These are phyloP conservation scores for Emericellopsis terricola DNA, from an alignment of 495 filamentous ascomycete species.

Conservation along the genomic window DNA sequence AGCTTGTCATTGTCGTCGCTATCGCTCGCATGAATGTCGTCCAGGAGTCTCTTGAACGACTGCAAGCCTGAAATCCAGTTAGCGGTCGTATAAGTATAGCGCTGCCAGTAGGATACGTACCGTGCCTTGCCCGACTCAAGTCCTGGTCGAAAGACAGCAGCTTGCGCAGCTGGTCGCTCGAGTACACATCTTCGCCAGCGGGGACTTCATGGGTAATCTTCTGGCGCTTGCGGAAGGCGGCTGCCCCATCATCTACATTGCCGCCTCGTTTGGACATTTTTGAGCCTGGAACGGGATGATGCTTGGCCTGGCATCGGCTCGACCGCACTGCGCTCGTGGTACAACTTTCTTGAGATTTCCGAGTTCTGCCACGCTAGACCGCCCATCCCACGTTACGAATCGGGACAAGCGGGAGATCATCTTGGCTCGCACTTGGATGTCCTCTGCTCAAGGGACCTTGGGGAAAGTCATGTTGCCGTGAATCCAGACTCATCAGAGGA, in stretches of 20 bases:
- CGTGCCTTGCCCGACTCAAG: constrained; percentile 38
- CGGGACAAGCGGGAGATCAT: background rate
- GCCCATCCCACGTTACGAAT: background rate
- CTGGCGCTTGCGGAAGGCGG: constrained; percentile 11
- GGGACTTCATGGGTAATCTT: constrained; percentile 26
- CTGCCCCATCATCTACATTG: constrained; percentile 3
- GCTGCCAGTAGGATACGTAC: constrained; percentile 21
- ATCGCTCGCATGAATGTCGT: constrained; percentile 38
- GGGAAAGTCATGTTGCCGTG: too few relatives aligned
- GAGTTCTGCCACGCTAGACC: background rate
- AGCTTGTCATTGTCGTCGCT: constrained; percentile 27
- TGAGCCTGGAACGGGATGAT: background rate
- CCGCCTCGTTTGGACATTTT: background rate
- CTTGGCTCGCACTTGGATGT: too few relatives aligned
- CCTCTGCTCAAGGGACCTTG: background rate
- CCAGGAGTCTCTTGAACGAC: constrained; percentile 60
- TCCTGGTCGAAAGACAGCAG: constrained; percentile 54
- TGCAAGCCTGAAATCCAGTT: constrained; percentile 35
- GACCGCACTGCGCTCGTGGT: background rate
- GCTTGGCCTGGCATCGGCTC: background rate
- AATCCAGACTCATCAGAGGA: too few relatives aligned
- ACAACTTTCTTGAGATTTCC: background rate
- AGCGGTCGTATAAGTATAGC: background rate
- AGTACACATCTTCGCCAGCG: constrained; percentile 35
- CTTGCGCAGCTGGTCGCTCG: constrained; percentile 38